These are phyloP conservation scores for Aureobasidium sp. DNA, from an alignment of 2,329 filamentous ascomycete species.

Conservation along the genomic window DNA sequence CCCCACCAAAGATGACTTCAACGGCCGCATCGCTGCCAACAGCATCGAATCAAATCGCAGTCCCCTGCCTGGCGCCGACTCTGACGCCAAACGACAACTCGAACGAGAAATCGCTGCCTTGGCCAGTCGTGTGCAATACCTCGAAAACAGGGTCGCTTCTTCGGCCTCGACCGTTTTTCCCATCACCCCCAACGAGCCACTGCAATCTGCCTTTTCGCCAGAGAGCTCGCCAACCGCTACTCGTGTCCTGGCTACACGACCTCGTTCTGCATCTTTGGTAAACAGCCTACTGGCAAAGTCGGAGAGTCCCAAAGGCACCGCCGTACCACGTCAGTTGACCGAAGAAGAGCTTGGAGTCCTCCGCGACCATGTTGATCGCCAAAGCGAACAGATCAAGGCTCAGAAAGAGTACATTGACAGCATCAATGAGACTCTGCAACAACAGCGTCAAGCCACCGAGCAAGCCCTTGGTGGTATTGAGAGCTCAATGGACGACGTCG, in stretches of 20 bases:
- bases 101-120: constrained; percentile 79
- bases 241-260: constrained; percentile 28
- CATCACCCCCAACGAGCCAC: constrained; percentile 70
- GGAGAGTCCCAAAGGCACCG: constrained; percentile 40
- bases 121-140: constrained; percentile 66
- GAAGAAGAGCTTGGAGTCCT: constrained; percentile 80
- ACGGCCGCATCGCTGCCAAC: constrained; percentile 42
- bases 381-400: constrained; percentile 83
- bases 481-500: constrained; percentile 78
- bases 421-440: constrained; percentile 76
- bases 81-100: constrained; percentile 66
- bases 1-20: constrained; percentile 37
- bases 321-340: constrained; percentile 51
- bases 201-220: constrained; percentile 51
- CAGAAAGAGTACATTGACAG: constrained; percentile 80
- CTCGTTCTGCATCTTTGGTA: constrained; percentile 36
- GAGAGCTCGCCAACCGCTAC: constrained; percentile 35
- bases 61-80: constrained; percentile 69
- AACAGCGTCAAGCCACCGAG: constrained; percentile 80
- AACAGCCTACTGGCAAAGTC: constrained; percentile 49
- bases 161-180: constrained; percentile 48
- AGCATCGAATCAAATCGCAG: constrained; percentile 48
- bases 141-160: constrained; percentile 65
- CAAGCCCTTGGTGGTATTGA: constrained; percentile 72
- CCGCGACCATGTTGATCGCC: constrained; percentile 84